Conservation (phyloP, 202 grass and related monocot species). For the Zoysia matrella region DNA sequence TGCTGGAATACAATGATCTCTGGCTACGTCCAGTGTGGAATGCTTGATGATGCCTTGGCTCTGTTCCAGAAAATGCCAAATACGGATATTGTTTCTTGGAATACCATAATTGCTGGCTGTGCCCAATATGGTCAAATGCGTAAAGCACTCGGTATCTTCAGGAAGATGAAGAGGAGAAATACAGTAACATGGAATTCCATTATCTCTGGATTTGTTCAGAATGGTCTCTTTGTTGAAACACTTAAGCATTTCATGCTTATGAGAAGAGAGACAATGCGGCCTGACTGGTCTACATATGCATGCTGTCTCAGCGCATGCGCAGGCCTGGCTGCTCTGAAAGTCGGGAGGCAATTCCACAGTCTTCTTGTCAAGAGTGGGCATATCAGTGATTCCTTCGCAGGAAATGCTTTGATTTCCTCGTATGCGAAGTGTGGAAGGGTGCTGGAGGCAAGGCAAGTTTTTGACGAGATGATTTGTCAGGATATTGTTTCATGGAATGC, state of each 20-base stretch:
- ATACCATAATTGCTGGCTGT: slow-evolving; percentile 71
- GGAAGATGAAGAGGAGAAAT: slow-evolving; percentile 49
- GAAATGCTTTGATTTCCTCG: slow-evolving; percentile 69
- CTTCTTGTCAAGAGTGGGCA: slow-evolving; percentile 61
- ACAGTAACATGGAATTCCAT: slow-evolving; percentile 78
- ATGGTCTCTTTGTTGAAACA: slow-evolving; percentile 55
- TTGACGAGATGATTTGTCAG: slow-evolving; percentile 62
- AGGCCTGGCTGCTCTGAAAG: slow-evolving; percentile 53
- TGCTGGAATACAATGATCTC: slow-evolving; percentile 87
- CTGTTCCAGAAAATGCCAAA: slow-evolving; percentile 69
- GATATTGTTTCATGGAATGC: slow-evolving; percentile 86
- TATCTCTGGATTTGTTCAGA: slow-evolving; percentile 75
- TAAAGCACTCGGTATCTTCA: slow-evolving; percentile 60
- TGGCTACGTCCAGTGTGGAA: slow-evolving; percentile 68
- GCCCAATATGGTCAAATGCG: slow-evolving; percentile 51
- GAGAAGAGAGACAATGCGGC: slow-evolving; percentile 50
- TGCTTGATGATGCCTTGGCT: slow-evolving; percentile 48
- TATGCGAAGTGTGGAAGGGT: slow-evolving; percentile 83
- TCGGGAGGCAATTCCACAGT: slow-evolving; percentile 59
- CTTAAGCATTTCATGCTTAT: slow-evolving; percentile 59
- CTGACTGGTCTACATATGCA: slow-evolving; percentile 72
- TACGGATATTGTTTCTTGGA: slow-evolving; percentile 68
- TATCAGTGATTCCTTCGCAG: slow-evolving; percentile 44
- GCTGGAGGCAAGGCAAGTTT: slow-evolving; percentile 56
- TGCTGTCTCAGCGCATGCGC: slow-evolving; percentile 63